Percentiles rank a stretch among this genome's conserved stretches.
These are phyloP conservation scores for Epichloe gansuensis DNA, from an alignment of 2,329 filamentous ascomycete genomes.

Conservation along the genomic window DNA sequence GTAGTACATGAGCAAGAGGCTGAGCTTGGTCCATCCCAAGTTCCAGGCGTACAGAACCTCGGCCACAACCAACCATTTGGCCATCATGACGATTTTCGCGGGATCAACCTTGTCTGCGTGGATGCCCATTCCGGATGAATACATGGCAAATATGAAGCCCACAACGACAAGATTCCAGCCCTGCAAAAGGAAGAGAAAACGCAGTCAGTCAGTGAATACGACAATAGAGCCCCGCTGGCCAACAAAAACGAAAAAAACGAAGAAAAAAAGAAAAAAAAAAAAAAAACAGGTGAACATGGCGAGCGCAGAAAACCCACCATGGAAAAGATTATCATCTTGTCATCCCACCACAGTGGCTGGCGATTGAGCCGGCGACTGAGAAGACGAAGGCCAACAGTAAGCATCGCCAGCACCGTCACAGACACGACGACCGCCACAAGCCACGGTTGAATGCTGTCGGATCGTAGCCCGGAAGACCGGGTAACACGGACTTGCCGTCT, in stretches of 20 bases:
- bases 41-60: conserved; percentile 37
- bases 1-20: conserved; percentile 39
- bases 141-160: conserved; percentile 37
- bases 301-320: conserved; percentile 23
- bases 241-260: no score
- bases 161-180: conserved; percentile 30
- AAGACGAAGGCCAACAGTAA: conserved; percentile 26
- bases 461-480: conserved; percentile 13
- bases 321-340: conserved; percentile 35
- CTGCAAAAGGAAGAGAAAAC: conserved; percentile 11
- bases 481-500: conserved; percentile 7
- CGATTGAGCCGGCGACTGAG: conserved; percentile 27
- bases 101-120: conserved; percentile 28
- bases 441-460: conserved; percentile 29
- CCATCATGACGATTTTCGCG: conserved; percentile 28
- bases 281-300: no score
- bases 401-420: conserved; percentile 28
- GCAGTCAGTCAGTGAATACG: background rate
- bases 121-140: conserved; percentile 32
- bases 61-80: conserved; percentile 34
- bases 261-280: no score
- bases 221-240: no score
- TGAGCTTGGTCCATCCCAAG: conserved; percentile 36
- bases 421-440: conserved; percentile 24
- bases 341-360: conserved; percentile 35